phyloP scores from a whole-genome alignment of 2,329 filamentous ascomycete genomes.

The Ophiostoma novo-ulmi region DNA sequence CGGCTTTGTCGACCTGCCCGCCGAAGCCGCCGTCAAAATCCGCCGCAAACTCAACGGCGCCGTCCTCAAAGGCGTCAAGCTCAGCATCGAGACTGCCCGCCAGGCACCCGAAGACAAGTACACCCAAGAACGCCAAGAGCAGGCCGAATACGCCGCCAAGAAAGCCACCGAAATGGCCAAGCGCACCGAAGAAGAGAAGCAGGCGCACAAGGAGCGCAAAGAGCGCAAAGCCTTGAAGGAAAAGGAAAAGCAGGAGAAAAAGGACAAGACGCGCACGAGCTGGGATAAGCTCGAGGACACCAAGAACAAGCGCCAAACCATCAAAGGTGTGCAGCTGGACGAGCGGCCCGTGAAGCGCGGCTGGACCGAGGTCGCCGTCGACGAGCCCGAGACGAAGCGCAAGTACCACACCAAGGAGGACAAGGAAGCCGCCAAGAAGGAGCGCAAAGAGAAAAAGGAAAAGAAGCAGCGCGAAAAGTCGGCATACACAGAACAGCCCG shows the following conservation, averaged over 20 bases:
- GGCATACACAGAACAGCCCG: constrained; percentile 73
- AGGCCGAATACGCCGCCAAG: not conserved
- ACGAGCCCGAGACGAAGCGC: constrained; percentile 31
- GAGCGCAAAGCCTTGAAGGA: constrained; percentile 23
- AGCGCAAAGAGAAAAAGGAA: constrained; percentile 45
- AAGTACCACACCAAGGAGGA: constrained; percentile 32
- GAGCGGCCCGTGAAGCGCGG: constrained; percentile 80
- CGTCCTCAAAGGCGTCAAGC: constrained; percentile 76
- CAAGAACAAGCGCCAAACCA: constrained; percentile 35
- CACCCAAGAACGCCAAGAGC: not conserved
- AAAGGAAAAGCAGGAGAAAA: constrained; percentile 24
- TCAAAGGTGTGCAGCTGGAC: constrained; percentile 64
- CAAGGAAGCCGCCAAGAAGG: constrained; percentile 27
- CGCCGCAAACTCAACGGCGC: constrained; percentile 86
- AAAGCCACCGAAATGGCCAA: not conserved
- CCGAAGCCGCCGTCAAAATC: constrained; percentile 78
- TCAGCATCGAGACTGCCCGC: constrained; percentile 72
- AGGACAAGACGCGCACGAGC: constrained; percentile 28
- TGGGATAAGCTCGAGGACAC: constrained; percentile 27
- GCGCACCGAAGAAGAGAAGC: constrained; percentile 14
- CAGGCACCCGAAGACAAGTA: not conserved
- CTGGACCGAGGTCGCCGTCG: constrained; percentile 60
- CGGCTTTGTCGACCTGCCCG: constrained; percentile 82
- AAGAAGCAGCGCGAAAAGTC: constrained; percentile 58
- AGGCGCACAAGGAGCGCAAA: constrained; percentile 17